phyloP scores from a whole-genome alignment of 192 early-diverging fungal genomes.

The Rhizoclosmatium sp. region DNA sequence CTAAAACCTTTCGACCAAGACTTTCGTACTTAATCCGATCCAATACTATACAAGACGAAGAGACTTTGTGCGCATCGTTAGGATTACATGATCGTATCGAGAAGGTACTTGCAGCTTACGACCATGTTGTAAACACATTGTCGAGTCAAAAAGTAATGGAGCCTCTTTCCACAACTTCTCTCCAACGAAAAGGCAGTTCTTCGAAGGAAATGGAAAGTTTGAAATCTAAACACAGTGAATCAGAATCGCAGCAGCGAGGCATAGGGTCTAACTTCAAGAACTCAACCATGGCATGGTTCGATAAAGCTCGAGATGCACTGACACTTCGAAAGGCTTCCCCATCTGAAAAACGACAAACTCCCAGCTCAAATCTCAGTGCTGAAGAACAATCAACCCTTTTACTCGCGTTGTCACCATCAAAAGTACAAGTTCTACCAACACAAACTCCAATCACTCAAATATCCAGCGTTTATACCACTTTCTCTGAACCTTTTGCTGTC shows the following conservation, averaged over 20 bases:
- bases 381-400: not conserved
- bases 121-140: not conserved
- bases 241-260: not conserved
- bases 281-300: no score
- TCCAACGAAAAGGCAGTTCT: not conserved
- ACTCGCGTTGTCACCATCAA: not conserved
- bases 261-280: not conserved
- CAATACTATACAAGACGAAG: not conserved
- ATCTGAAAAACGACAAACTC: not conserved
- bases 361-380: not conserved
- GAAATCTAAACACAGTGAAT: not conserved
- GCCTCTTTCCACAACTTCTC: not conserved
- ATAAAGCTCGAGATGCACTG: no score
- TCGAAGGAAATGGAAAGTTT: not conserved
- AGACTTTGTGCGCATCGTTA: not conserved
- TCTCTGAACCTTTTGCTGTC: no score
- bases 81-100: not conserved
- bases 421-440: not conserved
- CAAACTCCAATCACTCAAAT: no score
- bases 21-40: not conserved
- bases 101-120: not conserved
- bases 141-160: not conserved
- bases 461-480: no score
- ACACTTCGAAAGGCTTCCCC: not conserved
- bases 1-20: not conserved